A percentile compares a stretch with the other conserved stretches of the same genome.
Conservation (phyloP, 345 rosid species). For the Brassica incana region DNA sequence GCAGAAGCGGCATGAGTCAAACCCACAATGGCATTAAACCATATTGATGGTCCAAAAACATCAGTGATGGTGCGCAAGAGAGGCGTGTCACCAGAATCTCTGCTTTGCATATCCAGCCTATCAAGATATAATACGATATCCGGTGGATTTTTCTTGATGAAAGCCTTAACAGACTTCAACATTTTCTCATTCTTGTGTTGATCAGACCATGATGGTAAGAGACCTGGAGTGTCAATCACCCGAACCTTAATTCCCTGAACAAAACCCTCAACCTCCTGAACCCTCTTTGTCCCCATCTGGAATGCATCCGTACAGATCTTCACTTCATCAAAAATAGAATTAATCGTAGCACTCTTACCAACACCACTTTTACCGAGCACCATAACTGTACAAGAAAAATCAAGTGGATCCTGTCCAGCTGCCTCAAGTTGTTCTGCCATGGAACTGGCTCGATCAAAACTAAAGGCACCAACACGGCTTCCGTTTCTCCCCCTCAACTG, state of each 20-base stretch:
- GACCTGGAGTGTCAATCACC: slow-evolving; percentile 98
- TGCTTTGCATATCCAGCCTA: slow-evolving; percentile 90
- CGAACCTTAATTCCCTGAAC: slow-evolving; percentile 98
- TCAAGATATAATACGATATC: slow-evolving; percentile 98
- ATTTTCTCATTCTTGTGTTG: slow-evolving; percentile 92
- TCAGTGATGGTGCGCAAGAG: slow-evolving; percentile 90
- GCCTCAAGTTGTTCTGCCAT: slow-evolving; percentile 99
- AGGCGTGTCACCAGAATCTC: slow-evolving; percentile 96
- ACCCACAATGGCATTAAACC: slow-evolving; percentile 99
- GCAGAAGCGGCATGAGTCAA: slow-evolving; percentile 99
- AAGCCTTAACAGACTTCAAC: slow-evolving; percentile 73
- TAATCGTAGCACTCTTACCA: slow-evolving; percentile 98
- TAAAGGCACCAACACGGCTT: slow-evolving; percentile 98
- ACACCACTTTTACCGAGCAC: slow-evolving; percentile 97
- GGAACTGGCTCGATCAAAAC: slow-evolving; percentile 99
- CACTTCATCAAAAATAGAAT: slow-evolving; percentile 92
- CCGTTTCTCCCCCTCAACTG: slow-evolving; percentile 97
- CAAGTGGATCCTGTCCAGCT: slow-evolving; percentile 90
- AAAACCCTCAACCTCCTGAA: slow-evolving; percentile 92
- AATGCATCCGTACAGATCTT: slow-evolving; percentile 89
- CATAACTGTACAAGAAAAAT: slow-evolving; percentile 98
- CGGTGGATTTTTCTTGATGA: slow-evolving; percentile 87
- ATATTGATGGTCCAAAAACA: slow-evolving; percentile 88
- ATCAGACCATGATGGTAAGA: slow-evolving; percentile 90
- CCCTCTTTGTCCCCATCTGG: slow-evolving; percentile 84